Evolutionary conservation across 2,329 filamentous ascomycete species (phyloP), one percentile per base, ranked within the genome.

Genomic region (Cercospora janseana): DNA sequence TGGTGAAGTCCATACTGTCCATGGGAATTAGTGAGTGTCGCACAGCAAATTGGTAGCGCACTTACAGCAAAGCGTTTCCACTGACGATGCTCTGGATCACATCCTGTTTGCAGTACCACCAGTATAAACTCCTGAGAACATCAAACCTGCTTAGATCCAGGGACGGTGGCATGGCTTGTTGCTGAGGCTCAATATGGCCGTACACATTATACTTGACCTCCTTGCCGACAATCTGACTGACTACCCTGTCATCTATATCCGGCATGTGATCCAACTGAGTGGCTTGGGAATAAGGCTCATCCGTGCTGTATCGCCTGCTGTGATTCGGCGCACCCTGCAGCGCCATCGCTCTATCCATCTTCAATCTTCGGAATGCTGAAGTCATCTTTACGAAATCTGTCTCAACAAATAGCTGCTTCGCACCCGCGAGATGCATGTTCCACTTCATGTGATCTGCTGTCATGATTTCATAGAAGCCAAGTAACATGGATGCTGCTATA

Each of bases 61-160:
- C 89, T 78, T 75, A 95, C 89, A 96, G 85, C 38, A 94, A 75
- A 55, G 79, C 79, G 32, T 92, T 91, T 6, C 89, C 92, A 59
- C 91, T 93, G 18, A 97, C 74, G 54, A 96, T 81, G 65, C 88
- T 90, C 67, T 96, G 92, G 60, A 92, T 94, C 6, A 87, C 82
- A 67, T 97, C 93, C 75, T 96, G 93, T 69, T 95, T 95, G 61
- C 81, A 85, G 66, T 91, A 96, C 87, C 90, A 96, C 91, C 92
- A 98, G 65, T 87, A 94, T 4, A 97, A 72, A 69, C 97, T 93
- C 57, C 87, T 82, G 29, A 93, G 76, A 12, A 87, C 85, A 62
- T 93, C 87, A 63, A 87, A 95, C 31, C 80, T 83, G 55, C 88
- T 84, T 40, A 95, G 78, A 54, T 97, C 91, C 12, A 57, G 61